Percentiles rank a stretch among this genome's conserved stretches.
Evolutionary conservation across 2,329 filamentous ascomycete genomes (phyloP).

Genomic region (Monilinia polystroma): DNA sequence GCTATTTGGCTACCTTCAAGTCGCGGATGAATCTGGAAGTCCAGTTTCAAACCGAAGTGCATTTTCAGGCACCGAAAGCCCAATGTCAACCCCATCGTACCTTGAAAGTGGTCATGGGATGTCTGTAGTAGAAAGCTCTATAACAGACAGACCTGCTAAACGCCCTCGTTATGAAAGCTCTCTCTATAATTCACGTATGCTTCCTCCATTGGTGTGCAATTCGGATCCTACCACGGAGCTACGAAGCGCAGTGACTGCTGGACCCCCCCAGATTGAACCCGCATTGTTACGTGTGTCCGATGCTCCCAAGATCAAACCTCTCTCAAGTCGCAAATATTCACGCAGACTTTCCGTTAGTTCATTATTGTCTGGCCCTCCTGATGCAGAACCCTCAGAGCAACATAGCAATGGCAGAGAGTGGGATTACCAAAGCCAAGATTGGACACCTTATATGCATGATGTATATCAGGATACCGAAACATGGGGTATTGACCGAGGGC

Average conservation of each 20-base stretch:
- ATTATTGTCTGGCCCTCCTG: conserved; percentile 54
- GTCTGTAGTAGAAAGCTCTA: not conserved
- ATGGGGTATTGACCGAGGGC: conserved; percentile 71
- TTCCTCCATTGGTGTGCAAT: conserved; percentile 4
- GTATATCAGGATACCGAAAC: conserved; percentile 45
- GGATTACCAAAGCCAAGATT: conserved; percentile 15
- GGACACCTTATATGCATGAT: conserved; percentile 25
- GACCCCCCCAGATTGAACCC: not conserved
- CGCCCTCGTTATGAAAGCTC: conserved; percentile 30
- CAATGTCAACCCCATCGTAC: conserved; percentile 27
- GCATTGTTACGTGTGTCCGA: not conserved
- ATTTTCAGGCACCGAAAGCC: conserved; percentile 27
- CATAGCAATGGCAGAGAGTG: conserved; percentile 21
- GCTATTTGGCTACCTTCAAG: conserved; percentile 24
- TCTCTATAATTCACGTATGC: not conserved
- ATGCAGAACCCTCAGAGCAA: conserved; percentile 16
- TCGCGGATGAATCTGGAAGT: conserved; percentile 30
- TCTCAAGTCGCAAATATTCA: conserved; percentile 40
- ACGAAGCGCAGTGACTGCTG: not conserved
- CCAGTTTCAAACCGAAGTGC: conserved; percentile 26
- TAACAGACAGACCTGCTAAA: conserved; percentile 29
- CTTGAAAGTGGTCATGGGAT: conserved; percentile 24
- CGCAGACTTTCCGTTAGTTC: conserved; percentile 64
- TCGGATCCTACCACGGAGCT: not conserved
- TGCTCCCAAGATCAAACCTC: not conserved